Base-by-base conservation (phyloP, 257 asterid genomes). In the Nicotiana tabacum region DNA sequence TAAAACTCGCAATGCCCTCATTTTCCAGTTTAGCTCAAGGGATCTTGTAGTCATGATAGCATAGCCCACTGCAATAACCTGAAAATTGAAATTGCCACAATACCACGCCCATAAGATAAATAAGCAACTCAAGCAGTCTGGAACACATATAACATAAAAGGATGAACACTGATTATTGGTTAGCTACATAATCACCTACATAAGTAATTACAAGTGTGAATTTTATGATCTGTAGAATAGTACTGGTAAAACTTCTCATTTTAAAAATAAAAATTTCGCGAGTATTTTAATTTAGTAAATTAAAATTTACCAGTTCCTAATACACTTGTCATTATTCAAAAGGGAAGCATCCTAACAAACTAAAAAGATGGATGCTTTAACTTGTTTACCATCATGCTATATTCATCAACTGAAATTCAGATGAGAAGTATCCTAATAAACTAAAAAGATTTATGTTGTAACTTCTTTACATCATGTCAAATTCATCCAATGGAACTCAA, bases 41-140 rank as follows among this genome's bases (percentile, higher is more conserved):
- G 95, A 86, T 88, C 97, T 91, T 51, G 97, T 93, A 81, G 97
- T 96, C 92, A 92, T 86, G 83, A 94, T 89, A 30, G 97, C 98
- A 88, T 90, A 94, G 78, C 89, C 91, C 84, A 96, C 97, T 48
- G 99, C 99, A 86, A 92, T 87, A 83, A 87, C 91, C 98, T 94
- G 93, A 81, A 82, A 83, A 84, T 82, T 46, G 27, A 68, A 18
- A 62, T 17, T 24, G 16, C 39, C 39, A 2, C 80, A 7, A 74
- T 48, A 27, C 9, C 0, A 74, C 4, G 0, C 43, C 80, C 80
- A 74, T 27, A 48, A 74, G 62, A 27, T 2, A 15, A 74, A 24
- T 7, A 72, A 46, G 8, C 39, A 74, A 12, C 27, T 74, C 80
- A 3, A 27, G 80, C 64, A 27, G 29, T 7, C 62, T 3, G 60